Base-by-base conservation (phyloP, 441 rosid species). In the Dalechampia spathulata region DNA sequence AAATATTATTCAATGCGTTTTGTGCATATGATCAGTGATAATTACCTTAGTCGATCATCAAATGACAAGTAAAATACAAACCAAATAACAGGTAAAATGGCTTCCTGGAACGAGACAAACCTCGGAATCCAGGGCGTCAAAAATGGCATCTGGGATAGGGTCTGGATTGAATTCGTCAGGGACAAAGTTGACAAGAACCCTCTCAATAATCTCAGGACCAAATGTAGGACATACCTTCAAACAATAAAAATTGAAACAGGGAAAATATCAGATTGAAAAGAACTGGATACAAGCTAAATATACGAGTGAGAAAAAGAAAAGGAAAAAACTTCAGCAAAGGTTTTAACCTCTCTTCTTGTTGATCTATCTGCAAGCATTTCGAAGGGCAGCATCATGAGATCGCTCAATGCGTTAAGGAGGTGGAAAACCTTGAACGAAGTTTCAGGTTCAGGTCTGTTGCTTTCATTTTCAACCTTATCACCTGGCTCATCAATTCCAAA, bases 341-440 rank as follows among this genome's bases (percentile, higher is more conserved):
- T 62, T 25, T 42, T 39, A 46, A 89, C 99, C 85, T 89, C 97
- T 79, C 65, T 87, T 76, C 99, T 68, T 28, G 76, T 81, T 44
- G 90, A 75, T 50, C 67, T 70, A 63, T 84, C 83, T 22, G 76
- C 78, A 47, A 93, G 96, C 93, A 93, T 89, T 64, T 87, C 92
- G 49, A 78, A 87, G 44, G 99, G 99, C 68, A 93, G 95, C 97
- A 93, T 93, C 92, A 93, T 82, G 36, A 89, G 90, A 76, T 93
- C 96, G 20, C 97, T 91, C 67, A 93, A 81, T 8, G 90, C 86
- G 68, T 81, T 81, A 20, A 93, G 92, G 46, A 80, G 83, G 61
- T 57, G 70, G 66, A 93, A 93, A 59, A 80, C 60, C 79, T 78
- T 85, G 73, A 82, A 83, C 22, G 86, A 71, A 55, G 69, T 69